Evolutionary conservation across 2,329 filamentous ascomycete genomes (phyloP).

Genomic region (Microsporum audouinii): DNA sequence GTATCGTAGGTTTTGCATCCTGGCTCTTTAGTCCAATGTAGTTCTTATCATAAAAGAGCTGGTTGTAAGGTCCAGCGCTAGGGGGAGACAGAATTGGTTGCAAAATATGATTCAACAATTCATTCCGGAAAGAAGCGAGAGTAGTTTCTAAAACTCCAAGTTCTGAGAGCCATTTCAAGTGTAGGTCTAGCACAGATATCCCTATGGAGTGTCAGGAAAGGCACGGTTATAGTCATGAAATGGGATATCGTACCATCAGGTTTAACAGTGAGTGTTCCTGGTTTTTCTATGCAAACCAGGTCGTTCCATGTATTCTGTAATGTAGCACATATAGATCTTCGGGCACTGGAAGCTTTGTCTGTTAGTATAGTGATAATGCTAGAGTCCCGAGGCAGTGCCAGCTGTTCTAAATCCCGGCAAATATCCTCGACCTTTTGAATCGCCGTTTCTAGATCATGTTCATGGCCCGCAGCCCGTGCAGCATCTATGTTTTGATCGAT

Average conservation of each 20-base stretch:
- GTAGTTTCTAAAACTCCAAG: constrained; percentile 24
- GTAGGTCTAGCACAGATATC: neutral
- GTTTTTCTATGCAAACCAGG: constrained; percentile 49
- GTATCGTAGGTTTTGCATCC: constrained; percentile 20
- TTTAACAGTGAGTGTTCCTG: constrained; percentile 46
- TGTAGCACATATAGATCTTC: constrained; percentile 52
- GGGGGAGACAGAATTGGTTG: constrained; percentile 24
- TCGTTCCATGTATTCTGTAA: constrained; percentile 61
- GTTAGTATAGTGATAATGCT: constrained; percentile 47
- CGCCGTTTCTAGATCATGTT: constrained; percentile 36
- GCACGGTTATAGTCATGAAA: too few species aligned
- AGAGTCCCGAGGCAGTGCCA: constrained; percentile 25
- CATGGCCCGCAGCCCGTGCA: constrained; percentile 35
- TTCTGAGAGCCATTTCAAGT: constrained; percentile 19
- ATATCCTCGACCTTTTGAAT: constrained; percentile 40
- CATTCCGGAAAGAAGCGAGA: constrained; percentile 25
- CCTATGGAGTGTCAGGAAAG: neutral
- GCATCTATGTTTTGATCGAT: constrained; percentile 40
- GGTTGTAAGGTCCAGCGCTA: constrained; percentile 18
- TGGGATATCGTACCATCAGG: constrained; percentile 28
- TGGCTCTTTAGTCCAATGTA: constrained; percentile 21
- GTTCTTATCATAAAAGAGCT: constrained; percentile 19
- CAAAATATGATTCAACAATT: constrained; percentile 23
- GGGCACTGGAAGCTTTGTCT: constrained; percentile 54
- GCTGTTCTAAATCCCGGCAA: constrained; percentile 17